Percentiles rank a stretch among this genome's conserved stretches.
These are phyloP conservation scores for Debaryomycetaceae sp. DNA, from an alignment of 1,139 yeast species.

Conservation along the genomic window DNA sequence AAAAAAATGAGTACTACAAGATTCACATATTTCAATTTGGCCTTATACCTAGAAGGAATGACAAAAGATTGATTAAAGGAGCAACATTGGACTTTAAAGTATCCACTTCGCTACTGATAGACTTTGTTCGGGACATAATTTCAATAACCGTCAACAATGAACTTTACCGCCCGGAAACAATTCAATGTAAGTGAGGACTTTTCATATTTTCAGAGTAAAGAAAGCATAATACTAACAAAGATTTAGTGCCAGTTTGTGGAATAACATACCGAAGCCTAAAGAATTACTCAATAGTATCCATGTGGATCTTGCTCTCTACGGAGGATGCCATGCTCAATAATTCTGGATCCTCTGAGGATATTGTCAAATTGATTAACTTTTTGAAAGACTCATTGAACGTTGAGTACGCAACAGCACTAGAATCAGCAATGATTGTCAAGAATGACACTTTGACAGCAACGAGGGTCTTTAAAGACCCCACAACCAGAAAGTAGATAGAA, in stretches of 20 bases:
- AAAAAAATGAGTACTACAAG: constrained; percentile 6
- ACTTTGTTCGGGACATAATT: constrained; percentile 10
- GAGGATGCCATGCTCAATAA: constrained; percentile 2
- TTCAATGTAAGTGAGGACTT: constrained; percentile 11
- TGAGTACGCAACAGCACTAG: constrained; percentile 5
- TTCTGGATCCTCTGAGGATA: constrained; percentile 8
- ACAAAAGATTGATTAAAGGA: constrained; percentile 6
- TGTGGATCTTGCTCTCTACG: constrained; percentile 20
- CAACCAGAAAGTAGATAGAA: not conserved
- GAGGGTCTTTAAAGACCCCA: constrained; percentile 3
- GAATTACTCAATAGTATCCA: constrained; percentile 16
- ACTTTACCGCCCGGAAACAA: constrained; percentile 12
- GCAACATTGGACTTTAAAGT: constrained; percentile 12
- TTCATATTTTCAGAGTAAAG: too few relatives aligned
- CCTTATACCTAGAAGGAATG: constrained; percentile 12
- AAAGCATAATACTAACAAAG: constrained; percentile 7
- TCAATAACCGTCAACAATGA: constrained; percentile 11
- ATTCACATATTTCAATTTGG: constrained; percentile 15
- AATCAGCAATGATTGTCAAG: constrained; percentile 14
- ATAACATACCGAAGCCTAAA: constrained; percentile 13
- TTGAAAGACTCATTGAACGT: constrained; percentile 10
- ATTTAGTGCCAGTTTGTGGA: constrained; percentile 18
- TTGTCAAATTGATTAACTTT: constrained; percentile 11
- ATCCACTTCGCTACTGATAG: constrained; percentile 7
- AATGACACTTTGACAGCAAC: constrained; percentile 9